Evolutionary conservation across 192 early-diverging fungal species (phyloP).

Genomic region (Umbelopsis sp.): DNA sequence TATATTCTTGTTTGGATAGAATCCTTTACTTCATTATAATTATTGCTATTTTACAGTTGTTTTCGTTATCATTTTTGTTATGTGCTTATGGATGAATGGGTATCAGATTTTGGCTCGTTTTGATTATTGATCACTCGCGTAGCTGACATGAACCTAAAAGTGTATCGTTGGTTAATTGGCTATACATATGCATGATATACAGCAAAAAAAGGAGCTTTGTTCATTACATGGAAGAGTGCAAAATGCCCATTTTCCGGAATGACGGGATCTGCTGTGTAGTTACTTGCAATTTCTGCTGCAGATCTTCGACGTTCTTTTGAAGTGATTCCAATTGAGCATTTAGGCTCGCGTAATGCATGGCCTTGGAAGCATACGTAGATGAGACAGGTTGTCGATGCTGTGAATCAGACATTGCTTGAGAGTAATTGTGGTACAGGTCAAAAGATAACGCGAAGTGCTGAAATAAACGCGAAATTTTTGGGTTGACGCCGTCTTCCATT

Average conservation of each 20-base stretch:
- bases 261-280: conserved; percentile 6
- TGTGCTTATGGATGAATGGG: background rate
- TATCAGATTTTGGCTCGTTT: background rate
- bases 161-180: background rate
- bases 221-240: conserved; percentile 3
- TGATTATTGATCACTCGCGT: conserved; percentile 5
- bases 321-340: background rate
- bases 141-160: conserved; percentile 11
- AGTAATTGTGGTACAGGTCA: background rate
- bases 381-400: conserved; percentile 2
- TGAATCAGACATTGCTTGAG: background rate
- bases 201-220: background rate
- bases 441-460: background rate
- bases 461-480: background rate
- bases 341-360: background rate
- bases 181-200: no score
- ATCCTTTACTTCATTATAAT: background rate
- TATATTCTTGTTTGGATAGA: background rate
- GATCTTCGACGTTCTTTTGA: conserved; percentile 2
- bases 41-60: background rate
- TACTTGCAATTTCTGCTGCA: conserved; percentile 4
- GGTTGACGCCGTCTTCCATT: background rate
- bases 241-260: conserved; percentile 7
- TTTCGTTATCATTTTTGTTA: background rate
- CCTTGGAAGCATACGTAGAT: background rate